Base-by-base conservation (phyloP, 768 basidiomycete species). In the Mycena albidolilacea region DNA sequence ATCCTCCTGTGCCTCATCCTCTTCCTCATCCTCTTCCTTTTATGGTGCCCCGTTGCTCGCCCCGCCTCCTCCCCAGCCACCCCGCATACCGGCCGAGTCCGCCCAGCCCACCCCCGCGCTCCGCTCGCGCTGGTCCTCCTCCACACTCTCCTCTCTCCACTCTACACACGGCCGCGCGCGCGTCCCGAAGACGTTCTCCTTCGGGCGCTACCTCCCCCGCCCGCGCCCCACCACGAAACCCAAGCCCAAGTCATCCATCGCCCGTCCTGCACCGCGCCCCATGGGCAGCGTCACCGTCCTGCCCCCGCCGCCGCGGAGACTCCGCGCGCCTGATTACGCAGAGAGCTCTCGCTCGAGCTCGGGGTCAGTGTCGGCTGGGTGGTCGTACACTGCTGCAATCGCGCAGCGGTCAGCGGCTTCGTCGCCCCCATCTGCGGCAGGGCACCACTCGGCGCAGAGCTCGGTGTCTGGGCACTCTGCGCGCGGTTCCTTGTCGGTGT, bases 111-210 rank as follows among this genome's bases (percentile, higher is more conserved):
- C 21, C 8, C 52, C 52, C 7, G 6, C n/a, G 11, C 58, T 59
- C 58, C 35, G 38, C 58, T 59, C 58, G 35, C 58, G 58, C 58
- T 59, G 58, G 58, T 59, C 58, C 58, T 38, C 58, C 9, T 59
- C 58, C 0, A 59, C 58, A 19, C 58, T 59, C 17, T 59, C 58
- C 3, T 59, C 52, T 11, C 21, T 7, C 21, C 52, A 54, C 21
- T 54, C 52, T 3, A 10, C 52, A 21, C 46, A 46, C 46, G 15
- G 8, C 9, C 15, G 19, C 48, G 19, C 21, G 21, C 10, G 21
- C 52, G 23, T 21, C 21, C 52, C 52, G 52, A 54, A 54, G 23
- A 6, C 9, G 21, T 30, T 54, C 21, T 54, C 52, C 11, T 54
- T 54, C 10, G 52, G 52, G 23, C 52, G 23, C 7, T 54, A 54